Evolutionary conservation across 108 stramenopile species (phyloP).

Genomic region (Fistulifera solaris): DNA sequence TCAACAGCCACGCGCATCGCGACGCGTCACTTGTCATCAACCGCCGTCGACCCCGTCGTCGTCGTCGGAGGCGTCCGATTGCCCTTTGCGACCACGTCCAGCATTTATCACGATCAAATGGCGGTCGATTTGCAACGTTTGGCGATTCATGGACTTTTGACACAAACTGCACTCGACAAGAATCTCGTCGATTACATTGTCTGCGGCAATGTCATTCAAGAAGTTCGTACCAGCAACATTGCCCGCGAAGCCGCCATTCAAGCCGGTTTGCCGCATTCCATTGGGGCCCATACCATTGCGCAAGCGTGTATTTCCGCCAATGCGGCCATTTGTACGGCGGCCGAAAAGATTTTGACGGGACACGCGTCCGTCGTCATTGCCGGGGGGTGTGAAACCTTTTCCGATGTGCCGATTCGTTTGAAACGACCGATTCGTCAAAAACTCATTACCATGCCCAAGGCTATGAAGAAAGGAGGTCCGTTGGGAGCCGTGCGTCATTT

Average conservation of each 20-base stretch:
- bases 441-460: slow-evolving; percentile 86
- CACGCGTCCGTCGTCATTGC: slow-evolving; percentile 91
- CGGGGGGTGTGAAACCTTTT: slow-evolving; percentile 94
- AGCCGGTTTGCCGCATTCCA: slow-evolving; percentile 84
- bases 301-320: slow-evolving; percentile 96
- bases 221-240: slow-evolving; percentile 90
- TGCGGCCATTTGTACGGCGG: slow-evolving; percentile 89
- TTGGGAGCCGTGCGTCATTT: slow-evolving; percentile 65
- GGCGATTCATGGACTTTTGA: slow-evolving; percentile 87
- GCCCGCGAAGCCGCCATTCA: slow-evolving; percentile 92
- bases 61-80: slow-evolving; percentile 92
- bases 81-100: slow-evolving; percentile 87
- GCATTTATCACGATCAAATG: slow-evolving; percentile 89
- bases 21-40: too few relatives aligned
- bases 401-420: slow-evolving; percentile 94
- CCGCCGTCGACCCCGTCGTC: slow-evolving; percentile 43
- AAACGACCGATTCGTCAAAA: slow-evolving; percentile 83
- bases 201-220: slow-evolving; percentile 92
- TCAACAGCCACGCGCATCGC: too few relatives aligned
- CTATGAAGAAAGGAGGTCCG: slow-evolving; percentile 91
- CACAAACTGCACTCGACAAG: slow-evolving; percentile 88
- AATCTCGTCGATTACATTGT: slow-evolving; percentile 87
- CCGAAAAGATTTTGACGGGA: slow-evolving; percentile 87
- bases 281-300: slow-evolving; percentile 93
- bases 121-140: slow-evolving; percentile 94